These are phyloP conservation scores for Rhododendron vialii DNA, from an alignment of 148 eudicot genomes.

Conservation along the genomic window DNA sequence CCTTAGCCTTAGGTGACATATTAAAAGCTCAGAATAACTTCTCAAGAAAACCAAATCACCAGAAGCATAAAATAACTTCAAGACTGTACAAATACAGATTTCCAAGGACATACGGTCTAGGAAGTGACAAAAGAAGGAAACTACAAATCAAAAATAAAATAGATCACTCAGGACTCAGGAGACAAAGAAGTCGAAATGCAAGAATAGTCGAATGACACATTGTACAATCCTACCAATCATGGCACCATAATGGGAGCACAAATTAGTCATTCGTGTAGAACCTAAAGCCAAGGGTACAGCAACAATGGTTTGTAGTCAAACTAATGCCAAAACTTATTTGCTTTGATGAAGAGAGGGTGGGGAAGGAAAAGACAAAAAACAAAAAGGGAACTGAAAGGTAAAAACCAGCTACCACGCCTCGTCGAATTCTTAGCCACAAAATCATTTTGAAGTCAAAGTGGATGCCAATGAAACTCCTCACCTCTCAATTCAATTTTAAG, in stretches of 20 bases:
- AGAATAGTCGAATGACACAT: neutral
- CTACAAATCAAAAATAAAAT: too few relatives aligned
- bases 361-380: neutral
- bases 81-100: neutral
- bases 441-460: neutral
- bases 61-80: neutral
- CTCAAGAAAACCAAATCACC: neutral
- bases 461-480: neutral
- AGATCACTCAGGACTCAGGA: neutral
- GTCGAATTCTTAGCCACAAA: neutral
- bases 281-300: neutral
- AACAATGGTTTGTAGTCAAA: neutral
- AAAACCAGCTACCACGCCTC: neutral
- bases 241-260: neutral
- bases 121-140: neutral
- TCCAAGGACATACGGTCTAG: neutral
- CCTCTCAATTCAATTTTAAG: neutral
- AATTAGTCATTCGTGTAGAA: neutral
- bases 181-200: neutral
- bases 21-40: neutral
- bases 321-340: neutral
- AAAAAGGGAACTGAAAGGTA: neutral
- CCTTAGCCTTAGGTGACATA: neutral
- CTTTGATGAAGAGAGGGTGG: neutral
- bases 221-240: neutral